A percentile compares a stretch with the other conserved stretches of the same genome.
phyloP scores from a whole-genome alignment of 768 basidiomycete species.

The Mycena venus region DNA sequence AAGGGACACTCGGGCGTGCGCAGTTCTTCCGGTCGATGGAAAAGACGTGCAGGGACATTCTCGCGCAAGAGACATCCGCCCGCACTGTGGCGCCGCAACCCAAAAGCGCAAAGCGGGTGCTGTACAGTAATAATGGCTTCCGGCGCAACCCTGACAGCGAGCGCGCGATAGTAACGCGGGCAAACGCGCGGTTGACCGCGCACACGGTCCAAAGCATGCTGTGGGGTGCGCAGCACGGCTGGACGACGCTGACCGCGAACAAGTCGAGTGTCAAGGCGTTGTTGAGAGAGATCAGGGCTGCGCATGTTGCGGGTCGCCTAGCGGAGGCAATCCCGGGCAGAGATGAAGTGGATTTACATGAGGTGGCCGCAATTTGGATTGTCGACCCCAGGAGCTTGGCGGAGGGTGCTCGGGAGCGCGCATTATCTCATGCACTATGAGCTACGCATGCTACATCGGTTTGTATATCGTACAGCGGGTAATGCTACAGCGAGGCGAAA shows the following conservation, averaged over 20 bases:
- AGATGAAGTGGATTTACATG: constrained; percentile 17
- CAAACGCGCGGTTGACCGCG: constrained; percentile 73
- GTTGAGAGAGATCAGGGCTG: constrained; percentile 72
- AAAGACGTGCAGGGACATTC: constrained; percentile 66
- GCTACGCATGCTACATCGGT: not conserved
- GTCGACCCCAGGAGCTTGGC: constrained; percentile 86
- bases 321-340: constrained; percentile 42
- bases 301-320: constrained; percentile 48
- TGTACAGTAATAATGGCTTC: constrained; percentile 30
- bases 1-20: constrained; percentile 21
- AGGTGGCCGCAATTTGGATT: constrained; percentile 73
- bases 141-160: constrained; percentile 56
- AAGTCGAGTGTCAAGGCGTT: constrained; percentile 81
- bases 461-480: not conserved
- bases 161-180: constrained; percentile 65
- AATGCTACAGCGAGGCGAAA: not conserved
- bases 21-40: constrained; percentile 65
- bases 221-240: constrained; percentile 74
- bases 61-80: constrained; percentile 57
- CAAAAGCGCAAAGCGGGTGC: not conserved
- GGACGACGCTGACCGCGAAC: constrained; percentile 94
- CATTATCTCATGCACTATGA: not conserved
- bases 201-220: constrained; percentile 85
- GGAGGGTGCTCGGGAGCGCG: constrained; percentile 61
- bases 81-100: not conserved